Evolutionary conservation across 1,284 basidiomycete species (phyloP).

Genomic region (Pholiota adiposa): DNA sequence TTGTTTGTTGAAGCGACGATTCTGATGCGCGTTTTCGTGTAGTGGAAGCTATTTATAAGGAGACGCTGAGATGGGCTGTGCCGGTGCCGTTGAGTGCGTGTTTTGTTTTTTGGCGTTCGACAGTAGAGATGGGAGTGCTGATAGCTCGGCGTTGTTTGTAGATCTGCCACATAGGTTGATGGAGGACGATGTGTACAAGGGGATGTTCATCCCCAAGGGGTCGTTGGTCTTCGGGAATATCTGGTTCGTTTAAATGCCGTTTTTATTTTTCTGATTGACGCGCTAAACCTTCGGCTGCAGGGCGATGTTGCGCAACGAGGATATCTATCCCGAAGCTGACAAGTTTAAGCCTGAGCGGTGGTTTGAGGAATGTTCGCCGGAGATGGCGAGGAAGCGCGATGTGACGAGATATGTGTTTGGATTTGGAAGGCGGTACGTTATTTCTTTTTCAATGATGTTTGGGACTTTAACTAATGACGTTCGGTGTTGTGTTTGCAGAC

Average conservation of each 20-base stretch:
- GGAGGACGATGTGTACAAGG: conserved; percentile 38
- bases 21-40: conserved; percentile 24
- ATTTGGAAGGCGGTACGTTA: conserved; percentile 53
- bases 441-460: neutral
- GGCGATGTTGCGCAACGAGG: conserved; percentile 52
- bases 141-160: conserved; percentile 4
- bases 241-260: conserved; percentile 40
- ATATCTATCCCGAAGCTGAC: conserved; percentile 48
- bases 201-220: conserved; percentile 36
- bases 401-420: conserved; percentile 56
- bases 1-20: neutral
- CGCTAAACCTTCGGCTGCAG: conserved; percentile 34
- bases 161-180: conserved; percentile 33
- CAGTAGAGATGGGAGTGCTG: neutral
- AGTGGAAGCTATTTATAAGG: conserved; percentile 32
- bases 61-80: conserved; percentile 53
- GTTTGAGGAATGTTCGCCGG: conserved; percentile 39
- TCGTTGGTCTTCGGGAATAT: conserved; percentile 49
- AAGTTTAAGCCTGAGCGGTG: conserved; percentile 55
- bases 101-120: neutral
- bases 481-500: conserved; percentile 24
- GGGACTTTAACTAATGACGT: neutral
- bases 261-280: no score
- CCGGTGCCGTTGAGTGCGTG: conserved; percentile 53
- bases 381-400: conserved; percentile 40